These are phyloP conservation scores for Tulasnella sp. DNA, from an alignment of 768 basidiomycete genomes.

Conservation along the genomic window DNA sequence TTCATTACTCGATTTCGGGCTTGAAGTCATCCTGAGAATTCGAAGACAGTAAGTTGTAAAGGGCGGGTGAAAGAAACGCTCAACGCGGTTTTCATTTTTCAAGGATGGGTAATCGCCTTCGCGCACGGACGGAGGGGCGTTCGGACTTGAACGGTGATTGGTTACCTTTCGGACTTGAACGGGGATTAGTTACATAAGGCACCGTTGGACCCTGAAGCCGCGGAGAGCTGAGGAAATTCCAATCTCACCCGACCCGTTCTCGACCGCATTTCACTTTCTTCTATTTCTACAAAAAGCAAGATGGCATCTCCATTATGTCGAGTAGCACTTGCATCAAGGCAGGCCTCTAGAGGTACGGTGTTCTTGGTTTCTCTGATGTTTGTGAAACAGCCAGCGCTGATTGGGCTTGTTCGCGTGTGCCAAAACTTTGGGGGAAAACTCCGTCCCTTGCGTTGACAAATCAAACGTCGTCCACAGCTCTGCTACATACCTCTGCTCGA, in stretches of 20 bases:
- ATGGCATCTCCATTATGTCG: slow-evolving; percentile 16
- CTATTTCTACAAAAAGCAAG: neutral
- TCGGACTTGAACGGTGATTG: too few relatives aligned
- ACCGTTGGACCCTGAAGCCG: neutral
- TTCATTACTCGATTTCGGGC: too few relatives aligned
- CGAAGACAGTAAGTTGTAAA: too few relatives aligned
- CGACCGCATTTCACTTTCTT: neutral
- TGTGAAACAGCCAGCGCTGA: neutral
- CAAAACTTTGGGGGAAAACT: slow-evolving; percentile 12
- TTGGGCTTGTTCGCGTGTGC: neutral
- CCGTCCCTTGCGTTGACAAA: neutral
- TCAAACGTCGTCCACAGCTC: slow-evolving; percentile 37
- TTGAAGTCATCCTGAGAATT: too few relatives aligned
- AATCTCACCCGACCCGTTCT: neutral
- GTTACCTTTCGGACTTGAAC: neutral
- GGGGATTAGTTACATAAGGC: neutral
- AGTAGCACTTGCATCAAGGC: neutral
- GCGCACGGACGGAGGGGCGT: too few relatives aligned
- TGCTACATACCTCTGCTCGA: slow-evolving; percentile 49
- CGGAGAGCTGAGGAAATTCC: slow-evolving; percentile 5
- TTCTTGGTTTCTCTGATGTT: neutral
- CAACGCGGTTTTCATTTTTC: neutral
- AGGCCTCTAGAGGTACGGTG: neutral
- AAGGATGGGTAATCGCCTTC: neutral
- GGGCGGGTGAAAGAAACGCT: neutral